A percentile compares a stretch with the other conserved stretches of the same genome.
Conservation (phyloP, 805 yeast genomes). For the Teunomyces lycoperdinae region DNA sequence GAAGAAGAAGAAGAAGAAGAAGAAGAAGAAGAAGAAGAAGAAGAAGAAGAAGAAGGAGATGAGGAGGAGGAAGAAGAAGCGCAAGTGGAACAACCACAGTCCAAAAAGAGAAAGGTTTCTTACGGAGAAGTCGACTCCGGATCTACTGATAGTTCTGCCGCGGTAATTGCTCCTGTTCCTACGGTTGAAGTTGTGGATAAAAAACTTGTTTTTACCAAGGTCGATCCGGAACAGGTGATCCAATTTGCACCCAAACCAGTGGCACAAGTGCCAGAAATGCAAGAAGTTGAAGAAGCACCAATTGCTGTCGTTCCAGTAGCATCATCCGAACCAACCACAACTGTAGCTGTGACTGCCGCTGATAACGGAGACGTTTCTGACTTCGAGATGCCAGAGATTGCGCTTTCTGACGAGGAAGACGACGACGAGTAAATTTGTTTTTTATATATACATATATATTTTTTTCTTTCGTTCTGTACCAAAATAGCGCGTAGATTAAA, state of each 20-base stretch:
- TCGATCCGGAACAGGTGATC: conserved; percentile 4
- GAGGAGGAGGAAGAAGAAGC: conserved; percentile 2
- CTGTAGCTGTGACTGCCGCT: neutral
- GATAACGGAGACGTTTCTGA: conserved; percentile 38
- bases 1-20: conserved; percentile 6
- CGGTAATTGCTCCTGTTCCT: neutral
- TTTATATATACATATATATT: too few species aligned
- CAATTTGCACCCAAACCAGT: conserved; percentile 8
- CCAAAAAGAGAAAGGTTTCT: conserved; percentile 4
- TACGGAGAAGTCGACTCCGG: conserved; percentile 1
- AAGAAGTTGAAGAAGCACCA: conserved; percentile 5
- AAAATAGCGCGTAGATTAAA: neutral
- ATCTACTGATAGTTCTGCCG: neutral
- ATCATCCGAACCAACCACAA: conserved; percentile 4
- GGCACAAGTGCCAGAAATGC: conserved; percentile 4
- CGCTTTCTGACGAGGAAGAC: conserved; percentile 35
- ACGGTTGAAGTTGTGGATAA: neutral
- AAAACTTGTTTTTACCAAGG: neutral
- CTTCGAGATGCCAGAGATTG: conserved; percentile 50
- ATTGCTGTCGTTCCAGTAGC: conserved; percentile 7
- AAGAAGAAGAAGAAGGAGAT: neutral
- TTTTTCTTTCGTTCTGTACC: too few species aligned
- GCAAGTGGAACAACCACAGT: neutral
- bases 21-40: neutral
- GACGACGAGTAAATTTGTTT: conserved; percentile 31